A percentile compares a stretch with the other conserved stretches of the same genome.
These are phyloP conservation scores for Leptographium flavum DNA, from an alignment of 2,329 filamentous ascomycete genomes.

Conservation along the genomic window DNA sequence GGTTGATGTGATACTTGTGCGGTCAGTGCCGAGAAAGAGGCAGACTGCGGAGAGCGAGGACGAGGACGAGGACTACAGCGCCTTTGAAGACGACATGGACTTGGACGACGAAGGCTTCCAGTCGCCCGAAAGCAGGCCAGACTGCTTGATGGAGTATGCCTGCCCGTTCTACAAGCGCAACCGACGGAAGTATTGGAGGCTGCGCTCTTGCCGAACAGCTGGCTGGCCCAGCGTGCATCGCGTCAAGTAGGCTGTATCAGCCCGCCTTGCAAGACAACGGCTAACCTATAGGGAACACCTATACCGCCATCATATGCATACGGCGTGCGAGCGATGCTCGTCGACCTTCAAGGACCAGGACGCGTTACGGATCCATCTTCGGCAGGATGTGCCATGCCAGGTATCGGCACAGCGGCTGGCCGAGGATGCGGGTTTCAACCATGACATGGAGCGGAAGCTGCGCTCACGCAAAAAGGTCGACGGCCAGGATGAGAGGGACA, in stretches of 20 bases:
- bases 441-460: slow-evolving; percentile 20
- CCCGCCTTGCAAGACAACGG: neutral
- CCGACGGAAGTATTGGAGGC: slow-evolving; percentile 19
- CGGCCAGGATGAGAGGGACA: slow-evolving; percentile 19
- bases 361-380: slow-evolving; percentile 19
- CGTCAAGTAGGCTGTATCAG: slow-evolving; percentile 19
- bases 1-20: too few relatives aligned
- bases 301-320: slow-evolving; percentile 21
- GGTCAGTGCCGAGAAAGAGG: too few relatives aligned
- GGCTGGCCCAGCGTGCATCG: slow-evolving; percentile 24
- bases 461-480: slow-evolving; percentile 19
- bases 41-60: too few relatives aligned
- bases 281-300: slow-evolving; percentile 19
- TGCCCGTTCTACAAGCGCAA: slow-evolving; percentile 27
- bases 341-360: slow-evolving; percentile 18
- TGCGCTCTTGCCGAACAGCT: slow-evolving; percentile 21
- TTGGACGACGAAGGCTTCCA: slow-evolving; percentile 1
- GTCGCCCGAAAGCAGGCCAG: neutral
- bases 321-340: slow-evolving; percentile 22
- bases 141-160: slow-evolving; percentile 11
- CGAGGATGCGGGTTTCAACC: slow-evolving; percentile 20
- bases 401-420: slow-evolving; percentile 13
- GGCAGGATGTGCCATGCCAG: slow-evolving; percentile 14
- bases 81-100: neutral
- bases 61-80: too few relatives aligned